Evolutionary conservation across 2,329 filamentous ascomycete species (phyloP).

Genomic region (Neofusicoccum laricinum): DNA sequence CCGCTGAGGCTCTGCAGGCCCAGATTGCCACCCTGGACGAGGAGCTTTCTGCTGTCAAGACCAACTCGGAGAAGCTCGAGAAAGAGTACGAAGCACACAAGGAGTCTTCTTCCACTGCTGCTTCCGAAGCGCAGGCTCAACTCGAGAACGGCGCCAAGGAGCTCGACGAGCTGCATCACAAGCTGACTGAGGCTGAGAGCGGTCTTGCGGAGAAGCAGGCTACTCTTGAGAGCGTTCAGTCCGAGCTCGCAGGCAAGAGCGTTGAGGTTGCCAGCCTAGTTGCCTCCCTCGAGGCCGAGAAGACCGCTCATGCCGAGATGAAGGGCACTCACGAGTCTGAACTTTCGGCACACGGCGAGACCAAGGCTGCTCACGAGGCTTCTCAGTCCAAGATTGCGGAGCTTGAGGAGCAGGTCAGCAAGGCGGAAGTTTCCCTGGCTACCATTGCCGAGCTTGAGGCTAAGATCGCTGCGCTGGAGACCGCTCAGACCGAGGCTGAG

Average conservation of each 20-base stretch:
- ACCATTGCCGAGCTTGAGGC: constrained; percentile 5
- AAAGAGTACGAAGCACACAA: constrained; percentile 8
- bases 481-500: constrained; percentile 1
- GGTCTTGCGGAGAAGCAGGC: constrained; percentile 16
- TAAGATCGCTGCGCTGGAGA: not conserved
- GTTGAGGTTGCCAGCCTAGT: constrained; percentile 11
- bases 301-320: not conserved
- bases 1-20: not conserved
- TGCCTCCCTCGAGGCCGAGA: constrained; percentile 4
- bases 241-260: constrained; percentile 12
- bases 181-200: constrained; percentile 10
- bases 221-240: constrained; percentile 11
- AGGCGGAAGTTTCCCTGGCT: not conserved
- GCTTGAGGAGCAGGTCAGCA: not conserved
- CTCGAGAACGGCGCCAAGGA: constrained; percentile 12
- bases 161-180: constrained; percentile 1
- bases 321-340: constrained; percentile 10
- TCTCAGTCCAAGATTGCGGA: constrained; percentile 5
- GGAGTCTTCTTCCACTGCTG: not conserved
- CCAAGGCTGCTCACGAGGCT: constrained; percentile 6
- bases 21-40: constrained; percentile 8
- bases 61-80: constrained; percentile 4
- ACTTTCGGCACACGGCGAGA: constrained; percentile 12
- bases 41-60: constrained; percentile 2
- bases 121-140: constrained; percentile 8